Conservation (phyloP, 1,139 yeast species). For the Geotrichum fermentans region DNA sequence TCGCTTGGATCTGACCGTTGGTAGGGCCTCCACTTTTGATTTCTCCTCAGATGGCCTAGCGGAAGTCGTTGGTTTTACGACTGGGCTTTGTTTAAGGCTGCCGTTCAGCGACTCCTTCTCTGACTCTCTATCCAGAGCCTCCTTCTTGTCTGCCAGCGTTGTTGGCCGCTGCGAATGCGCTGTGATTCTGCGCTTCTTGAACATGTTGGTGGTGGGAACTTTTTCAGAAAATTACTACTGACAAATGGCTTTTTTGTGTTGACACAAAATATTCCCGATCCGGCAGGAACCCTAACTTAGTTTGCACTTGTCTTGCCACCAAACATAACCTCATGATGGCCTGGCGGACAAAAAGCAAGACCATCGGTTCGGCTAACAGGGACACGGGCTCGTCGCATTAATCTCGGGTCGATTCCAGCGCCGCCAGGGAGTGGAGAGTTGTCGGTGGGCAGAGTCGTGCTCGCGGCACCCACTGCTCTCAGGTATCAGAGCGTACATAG, state of each 20-base stretch:
- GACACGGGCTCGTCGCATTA: no score
- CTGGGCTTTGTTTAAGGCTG: not conserved
- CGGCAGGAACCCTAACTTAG: not conserved
- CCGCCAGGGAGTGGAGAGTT: no score
- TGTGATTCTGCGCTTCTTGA: conserved; percentile 15
- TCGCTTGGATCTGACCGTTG: not conserved
- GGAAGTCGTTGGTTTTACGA: conserved; percentile 4
- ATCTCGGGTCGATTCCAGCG: no score
- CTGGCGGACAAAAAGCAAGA: no score
- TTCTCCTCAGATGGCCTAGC: not conserved
- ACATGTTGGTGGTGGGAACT: conserved; percentile 10
- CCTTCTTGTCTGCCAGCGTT: conserved; percentile 9
- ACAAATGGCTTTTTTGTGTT: no score
- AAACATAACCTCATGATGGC: no score
- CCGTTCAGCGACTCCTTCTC: not conserved
- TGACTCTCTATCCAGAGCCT: not conserved
- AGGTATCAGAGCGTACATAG: no score
- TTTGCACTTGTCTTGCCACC: not conserved
- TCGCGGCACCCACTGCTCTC: no score
- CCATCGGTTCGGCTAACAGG: no score
- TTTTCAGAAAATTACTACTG: no score
- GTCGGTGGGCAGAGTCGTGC: no score
- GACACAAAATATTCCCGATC: no score
- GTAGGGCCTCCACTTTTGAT: not conserved
- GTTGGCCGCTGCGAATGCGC: conserved; percentile 10